Percentiles rank a stretch among this genome's conserved stretches.
Conservation (phyloP, 805 yeast genomes). For the Ogataea siamensis region DNA sequence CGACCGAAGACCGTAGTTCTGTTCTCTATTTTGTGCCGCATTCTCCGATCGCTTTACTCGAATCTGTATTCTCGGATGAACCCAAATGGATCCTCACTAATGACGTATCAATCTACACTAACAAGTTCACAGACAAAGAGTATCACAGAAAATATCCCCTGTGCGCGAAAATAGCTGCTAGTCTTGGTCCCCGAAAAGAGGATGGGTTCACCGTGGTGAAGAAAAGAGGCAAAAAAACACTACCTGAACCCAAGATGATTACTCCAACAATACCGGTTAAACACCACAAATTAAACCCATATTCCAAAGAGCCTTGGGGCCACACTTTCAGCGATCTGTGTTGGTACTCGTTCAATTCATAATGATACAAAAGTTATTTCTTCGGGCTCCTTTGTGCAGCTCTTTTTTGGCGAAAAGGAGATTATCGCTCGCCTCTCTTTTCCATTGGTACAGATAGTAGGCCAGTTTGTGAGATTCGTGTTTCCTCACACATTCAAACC, state of each 20-base stretch:
- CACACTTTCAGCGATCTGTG: slow-evolving; percentile 31
- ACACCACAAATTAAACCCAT: slow-evolving; percentile 7
- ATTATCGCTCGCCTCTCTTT: neutral
- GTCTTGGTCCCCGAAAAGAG: slow-evolving; percentile 3
- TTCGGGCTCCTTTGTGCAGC: slow-evolving; percentile 51
- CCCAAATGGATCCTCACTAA: slow-evolving; percentile 33
- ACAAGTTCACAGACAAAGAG: slow-evolving; percentile 28
- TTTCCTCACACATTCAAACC: slow-evolving; percentile 47
- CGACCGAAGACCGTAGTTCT: neutral
- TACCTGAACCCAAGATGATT: slow-evolving; percentile 9
- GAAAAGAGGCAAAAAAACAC: slow-evolving; percentile 14
- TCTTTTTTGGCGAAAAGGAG: slow-evolving; percentile 42
- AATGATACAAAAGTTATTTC: slow-evolving; percentile 69
- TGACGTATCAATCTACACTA: slow-evolving; percentile 30
- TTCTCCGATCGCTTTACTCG: slow-evolving; percentile 32
- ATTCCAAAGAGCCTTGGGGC: slow-evolving; percentile 22
- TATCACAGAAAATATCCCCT: slow-evolving; percentile 29
- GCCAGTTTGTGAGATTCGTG: slow-evolving; percentile 70
- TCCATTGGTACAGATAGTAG: slow-evolving; percentile 65
- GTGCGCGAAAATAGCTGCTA: slow-evolving; percentile 28
- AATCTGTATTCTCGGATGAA: slow-evolving; percentile 21
- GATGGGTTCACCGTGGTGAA: slow-evolving; percentile 12
- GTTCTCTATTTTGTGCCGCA: slow-evolving; percentile 36
- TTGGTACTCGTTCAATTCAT: slow-evolving; percentile 23
- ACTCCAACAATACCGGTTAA: slow-evolving; percentile 10